A percentile compares a stretch with the other conserved stretches of the same genome.
Evolutionary conservation across 805 yeast species (phyloP).

Genomic region (Debaryomyces tyrocola): DNA sequence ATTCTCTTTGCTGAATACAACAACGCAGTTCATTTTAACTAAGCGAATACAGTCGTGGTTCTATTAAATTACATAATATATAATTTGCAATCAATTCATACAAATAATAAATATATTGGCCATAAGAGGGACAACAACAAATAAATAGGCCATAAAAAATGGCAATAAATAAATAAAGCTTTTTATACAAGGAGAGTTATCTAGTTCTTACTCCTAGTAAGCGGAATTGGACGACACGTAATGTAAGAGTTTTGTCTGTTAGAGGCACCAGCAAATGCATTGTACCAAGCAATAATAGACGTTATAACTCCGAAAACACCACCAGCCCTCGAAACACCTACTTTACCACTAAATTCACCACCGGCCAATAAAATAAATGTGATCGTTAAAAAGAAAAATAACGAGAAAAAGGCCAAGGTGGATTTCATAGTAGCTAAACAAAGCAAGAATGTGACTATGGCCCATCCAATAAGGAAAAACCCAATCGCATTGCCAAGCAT

Average conservation of each 20-base stretch:
- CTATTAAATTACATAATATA: too few relatives aligned
- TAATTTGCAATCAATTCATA: too few relatives aligned
- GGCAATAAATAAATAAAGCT: too few relatives aligned
- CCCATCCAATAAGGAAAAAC: slow-evolving; percentile 41
- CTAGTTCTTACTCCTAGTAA: slow-evolving; percentile 10
- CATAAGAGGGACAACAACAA: too few relatives aligned
- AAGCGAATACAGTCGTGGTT: too few relatives aligned
- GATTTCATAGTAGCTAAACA: slow-evolving; percentile 37
- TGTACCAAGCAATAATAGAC: slow-evolving; percentile 39
- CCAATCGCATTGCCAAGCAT: slow-evolving; percentile 33
- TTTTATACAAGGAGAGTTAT: too few relatives aligned
- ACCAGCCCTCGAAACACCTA: slow-evolving; percentile 34
- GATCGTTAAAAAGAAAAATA: slow-evolving; percentile 30
- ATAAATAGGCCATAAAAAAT: too few relatives aligned
- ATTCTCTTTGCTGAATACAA: too few relatives aligned
- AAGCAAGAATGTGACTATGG: slow-evolving; percentile 39
- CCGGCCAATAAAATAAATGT: slow-evolving; percentile 38
- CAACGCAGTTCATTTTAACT: too few relatives aligned
- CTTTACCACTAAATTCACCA: slow-evolving; percentile 30
- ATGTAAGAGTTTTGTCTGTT: slow-evolving; percentile 35
- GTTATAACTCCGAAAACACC: slow-evolving; percentile 45
- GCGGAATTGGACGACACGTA: slow-evolving; percentile 27
- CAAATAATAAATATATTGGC: too few relatives aligned
- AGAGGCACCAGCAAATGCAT: slow-evolving; percentile 42
- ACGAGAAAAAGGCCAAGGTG: slow-evolving; percentile 33